Evolutionary conservation across 2,329 filamentous ascomycete genomes (phyloP).

Genomic region (Shiraia bambusicola): DNA sequence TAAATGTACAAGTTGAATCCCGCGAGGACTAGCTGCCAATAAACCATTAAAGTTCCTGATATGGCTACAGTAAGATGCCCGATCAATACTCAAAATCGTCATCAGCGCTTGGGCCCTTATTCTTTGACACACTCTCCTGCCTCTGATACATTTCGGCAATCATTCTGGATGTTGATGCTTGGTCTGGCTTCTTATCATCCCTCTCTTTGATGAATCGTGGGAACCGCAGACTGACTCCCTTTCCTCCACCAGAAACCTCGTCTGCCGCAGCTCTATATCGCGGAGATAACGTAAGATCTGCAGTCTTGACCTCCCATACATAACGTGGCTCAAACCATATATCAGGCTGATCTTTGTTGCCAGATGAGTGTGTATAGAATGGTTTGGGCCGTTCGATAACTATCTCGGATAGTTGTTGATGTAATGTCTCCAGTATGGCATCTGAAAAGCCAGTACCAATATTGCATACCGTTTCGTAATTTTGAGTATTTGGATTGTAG

Average conservation of each 20-base stretch:
- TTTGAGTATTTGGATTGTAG: conserved; percentile 78
- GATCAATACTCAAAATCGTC: conserved; percentile 94
- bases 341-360: conserved; percentile 90
- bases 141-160: conserved; percentile 96
- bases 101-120: conserved; percentile 82
- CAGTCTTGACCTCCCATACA: conserved; percentile 98
- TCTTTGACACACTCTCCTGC: conserved; percentile 88
- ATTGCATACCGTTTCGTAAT: conserved; percentile 95
- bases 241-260: conserved; percentile 70
- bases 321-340: conserved; percentile 95
- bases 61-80: neutral
- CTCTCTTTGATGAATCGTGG: conserved; percentile 88
- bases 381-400: conserved; percentile 90
- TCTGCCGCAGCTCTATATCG: conserved; percentile 88
- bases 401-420: conserved; percentile 71
- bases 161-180: conserved; percentile 80
- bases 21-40: neutral
- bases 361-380: conserved; percentile 84
- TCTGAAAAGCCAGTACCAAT: conserved; percentile 98
- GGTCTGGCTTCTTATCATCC: conserved; percentile 93
- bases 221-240: conserved; percentile 86
- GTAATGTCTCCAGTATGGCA: conserved; percentile 83
- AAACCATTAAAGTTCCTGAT: neutral
- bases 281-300: conserved; percentile 88
- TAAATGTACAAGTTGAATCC: neutral